Base-by-base conservation (phyloP, 768 basidiomycete genomes). In the Chalciporus pseudorubinellus region DNA sequence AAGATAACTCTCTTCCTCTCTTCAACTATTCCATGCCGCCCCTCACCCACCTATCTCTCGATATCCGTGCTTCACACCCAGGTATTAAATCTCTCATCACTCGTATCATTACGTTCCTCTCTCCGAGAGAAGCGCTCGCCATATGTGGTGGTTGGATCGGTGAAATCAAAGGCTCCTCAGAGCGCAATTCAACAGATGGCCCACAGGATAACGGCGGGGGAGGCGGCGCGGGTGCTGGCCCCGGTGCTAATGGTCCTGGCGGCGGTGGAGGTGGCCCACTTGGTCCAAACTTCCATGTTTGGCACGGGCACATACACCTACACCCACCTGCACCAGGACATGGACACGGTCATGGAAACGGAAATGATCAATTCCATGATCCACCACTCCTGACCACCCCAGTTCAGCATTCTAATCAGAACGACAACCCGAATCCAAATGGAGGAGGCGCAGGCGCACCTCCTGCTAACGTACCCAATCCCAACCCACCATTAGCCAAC, bases 21-120 rank as follows among this genome's bases (percentile, higher is more conserved):
- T 47, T 56, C 33, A 34, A 48, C 16, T n/a, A 55, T 45, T 0
- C 71, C 14, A 68, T 80, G 5, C 70, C 71, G 2, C 60, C 70
- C 29, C 71, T 88, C 0, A 72, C 68, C 0, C 73, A 82, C 59
- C 71, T 88, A 1, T 71, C 82, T 3, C 53, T 87, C 33, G 83
- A 86, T 56, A 64, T 76, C 0, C 77, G 77, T 43, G 60, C 60
- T 39, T 69, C 55, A 38, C 58, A 52, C 39, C 64, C 63, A 3
- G 46, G 61, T 8, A 55, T 63, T 8, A 45, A 50, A 22, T 42
- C 53, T 3, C 48, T 61, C 33, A 49, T 64, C 20, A 48, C 60
- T 4, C 53, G 53, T 44, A 55, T 66, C 44, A 10, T 64, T 22
- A 22, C 61, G 0, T 68, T 68, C 11, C 48, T 66, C 10, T 51